A percentile compares a stretch with the other conserved stretches of the same genome.
Conservation (phyloP, 2,329 filamentous ascomycete genomes). For the Rutstroemia sp. region DNA sequence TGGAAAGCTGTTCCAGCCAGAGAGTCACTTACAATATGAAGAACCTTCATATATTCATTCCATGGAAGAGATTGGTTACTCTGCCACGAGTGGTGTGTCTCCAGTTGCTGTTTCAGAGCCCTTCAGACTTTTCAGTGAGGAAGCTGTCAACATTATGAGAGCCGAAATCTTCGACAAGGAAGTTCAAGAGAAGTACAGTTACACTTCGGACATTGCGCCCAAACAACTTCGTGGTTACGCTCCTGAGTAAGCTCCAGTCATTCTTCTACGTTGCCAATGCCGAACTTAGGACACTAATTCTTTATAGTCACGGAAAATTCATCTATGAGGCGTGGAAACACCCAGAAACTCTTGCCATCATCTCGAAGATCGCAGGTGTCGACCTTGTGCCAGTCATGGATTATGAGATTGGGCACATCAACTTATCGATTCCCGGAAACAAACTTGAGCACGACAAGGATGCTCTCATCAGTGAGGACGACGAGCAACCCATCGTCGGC, state of each 20-base stretch:
- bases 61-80: constrained; percentile 55
- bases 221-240: constrained; percentile 48
- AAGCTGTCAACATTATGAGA: constrained; percentile 55
- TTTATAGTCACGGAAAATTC: constrained; percentile 51
- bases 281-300: constrained; percentile 3
- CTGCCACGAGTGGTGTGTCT: constrained; percentile 50
- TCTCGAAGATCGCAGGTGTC: constrained; percentile 50
- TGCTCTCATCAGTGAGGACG: constrained; percentile 25
- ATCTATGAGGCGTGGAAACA: constrained; percentile 54
- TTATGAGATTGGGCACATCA: constrained; percentile 52
- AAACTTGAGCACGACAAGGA: constrained; percentile 21
- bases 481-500: constrained; percentile 33
- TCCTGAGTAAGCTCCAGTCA: constrained; percentile 38
- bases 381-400: constrained; percentile 50
- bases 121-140: constrained; percentile 54
- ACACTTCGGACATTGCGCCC: constrained; percentile 50
- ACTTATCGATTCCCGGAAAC: constrained; percentile 38
- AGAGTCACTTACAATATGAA: constrained; percentile 47
- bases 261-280: constrained; percentile 3
- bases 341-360: constrained; percentile 43
- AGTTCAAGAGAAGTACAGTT: constrained; percentile 49
- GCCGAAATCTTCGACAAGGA: constrained; percentile 51
- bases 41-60: constrained; percentile 43
- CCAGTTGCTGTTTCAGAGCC: constrained; percentile 57
- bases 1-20: constrained; percentile 41